Base-by-base conservation (phyloP, 1,284 basidiomycete species). In the Ceratobasidium sp. region DNA sequence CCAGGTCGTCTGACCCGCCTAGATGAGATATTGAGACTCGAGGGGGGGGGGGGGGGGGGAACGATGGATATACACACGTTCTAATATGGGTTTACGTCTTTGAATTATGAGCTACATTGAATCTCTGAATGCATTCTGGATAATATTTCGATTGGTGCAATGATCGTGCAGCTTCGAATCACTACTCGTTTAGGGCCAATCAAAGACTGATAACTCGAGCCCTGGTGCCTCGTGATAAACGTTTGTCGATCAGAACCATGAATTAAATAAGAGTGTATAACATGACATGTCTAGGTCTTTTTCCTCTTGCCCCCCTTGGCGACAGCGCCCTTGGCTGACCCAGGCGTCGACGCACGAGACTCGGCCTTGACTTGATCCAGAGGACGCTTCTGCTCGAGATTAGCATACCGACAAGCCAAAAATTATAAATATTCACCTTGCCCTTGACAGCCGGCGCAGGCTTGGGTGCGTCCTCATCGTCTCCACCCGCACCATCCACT, bases 381-480 rank as follows among this genome's bases (percentile, higher is more conserved):
- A 2, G 77, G 75, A 31, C 81, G 77, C 74, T 82, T 82, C 80
- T 80, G 32, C 43, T 57, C 35, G 13, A 25, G 8, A 34, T 25
- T 3, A 52, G 45, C 2, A 31, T 13, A 22, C 43, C 50, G 20
- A 49, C 58, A 34, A 43, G 31, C 25, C 29, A 49, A 25, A 43
- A 29, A 22, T 49, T 27, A 7, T 5, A 20, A 10, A 1, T 13
- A 35, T 76, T 65, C 56, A 77, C 77, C 74, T 78, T 79, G 67
- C 76, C 78, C 50, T 72, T 75, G 27, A 55, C 53, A 10, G 71
- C 75, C 71, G 64, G 67, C 20, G 75, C 73, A 13, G 74, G 68
- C 65, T 73, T 76, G 74, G 49, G 73, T 68, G 77, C 78, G 49
- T 78, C 76, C 56, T 78, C 77, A 38, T 91, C 90, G 74, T 91